Evolutionary conservation across 768 basidiomycete species (phyloP).

Genomic region (Clitopilus passeckerianus): DNA sequence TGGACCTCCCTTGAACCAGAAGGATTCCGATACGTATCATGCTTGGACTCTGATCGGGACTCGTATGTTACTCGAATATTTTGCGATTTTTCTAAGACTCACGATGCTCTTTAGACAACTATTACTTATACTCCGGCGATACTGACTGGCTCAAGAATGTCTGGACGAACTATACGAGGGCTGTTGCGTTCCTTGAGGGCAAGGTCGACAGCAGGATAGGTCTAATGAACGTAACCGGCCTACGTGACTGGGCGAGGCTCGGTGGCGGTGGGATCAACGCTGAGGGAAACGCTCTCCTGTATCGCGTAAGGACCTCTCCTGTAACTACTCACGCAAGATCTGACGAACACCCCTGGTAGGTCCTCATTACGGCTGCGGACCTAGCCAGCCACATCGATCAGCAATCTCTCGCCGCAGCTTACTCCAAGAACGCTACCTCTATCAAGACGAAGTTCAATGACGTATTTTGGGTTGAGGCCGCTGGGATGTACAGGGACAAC

Average conservation of each 20-base stretch:
- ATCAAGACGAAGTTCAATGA: slow-evolving; percentile 46
- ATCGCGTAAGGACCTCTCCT: slow-evolving; percentile 26
- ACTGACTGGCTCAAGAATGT: slow-evolving; percentile 39
- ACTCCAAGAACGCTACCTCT: slow-evolving; percentile 38
- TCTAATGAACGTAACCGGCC: slow-evolving; percentile 50
- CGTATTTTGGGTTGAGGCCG: slow-evolving; percentile 43
- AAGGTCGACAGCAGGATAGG: slow-evolving; percentile 42
- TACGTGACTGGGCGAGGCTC: slow-evolving; percentile 52
- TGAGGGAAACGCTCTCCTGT: slow-evolving; percentile 52
- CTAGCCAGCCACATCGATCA: slow-evolving; percentile 37
- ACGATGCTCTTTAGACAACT: slow-evolving; percentile 37
- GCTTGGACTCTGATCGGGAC: slow-evolving; percentile 59
- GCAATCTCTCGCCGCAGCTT: slow-evolving; percentile 27
- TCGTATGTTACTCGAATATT: slow-evolving; percentile 19
- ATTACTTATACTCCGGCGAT: slow-evolving; percentile 53
- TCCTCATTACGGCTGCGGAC: slow-evolving; percentile 39
- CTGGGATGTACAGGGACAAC: slow-evolving; percentile 53
- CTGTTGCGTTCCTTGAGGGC: slow-evolving; percentile 46
- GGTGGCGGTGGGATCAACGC: slow-evolving; percentile 54
- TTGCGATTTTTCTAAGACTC: background rate
- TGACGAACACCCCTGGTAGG: slow-evolving; percentile 20
- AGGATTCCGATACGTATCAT: slow-evolving; percentile 51
- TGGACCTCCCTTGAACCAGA: slow-evolving; percentile 35
- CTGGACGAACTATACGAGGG: slow-evolving; percentile 55
- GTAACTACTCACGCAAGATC: background rate